Conservation (phyloP, 139 green algal genomes). For the Coccomyxa sp. region DNA sequence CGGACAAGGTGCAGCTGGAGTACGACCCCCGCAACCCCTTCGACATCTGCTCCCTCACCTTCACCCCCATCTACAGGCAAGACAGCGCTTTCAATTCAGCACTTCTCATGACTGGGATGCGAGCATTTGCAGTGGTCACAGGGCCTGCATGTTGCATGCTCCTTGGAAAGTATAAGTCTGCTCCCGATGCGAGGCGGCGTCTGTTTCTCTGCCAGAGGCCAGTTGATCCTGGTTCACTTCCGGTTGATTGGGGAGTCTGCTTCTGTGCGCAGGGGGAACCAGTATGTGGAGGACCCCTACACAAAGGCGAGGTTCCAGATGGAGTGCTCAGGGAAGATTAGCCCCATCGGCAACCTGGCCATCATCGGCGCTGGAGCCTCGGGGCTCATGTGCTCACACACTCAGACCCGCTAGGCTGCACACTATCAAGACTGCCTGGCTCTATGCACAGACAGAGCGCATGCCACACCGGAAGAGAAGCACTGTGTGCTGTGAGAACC, state of each 20-base stretch:
- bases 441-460: too few species aligned
- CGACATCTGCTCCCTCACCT: constrained; percentile 90
- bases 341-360: constrained; percentile 80
- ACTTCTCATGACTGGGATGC: neutral
- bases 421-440: too few species aligned
- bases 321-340: constrained; percentile 77
- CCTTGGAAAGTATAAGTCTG: too few species aligned
- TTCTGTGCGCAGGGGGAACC: constrained; percentile 21
- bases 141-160: too few species aligned
- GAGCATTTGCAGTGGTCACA: too few species aligned
- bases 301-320: constrained; percentile 84
- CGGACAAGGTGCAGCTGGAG: constrained; percentile 81
- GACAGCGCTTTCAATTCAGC: constrained; percentile 10
- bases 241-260: too few species aligned
- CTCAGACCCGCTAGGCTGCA: neutral
- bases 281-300: constrained; percentile 74
- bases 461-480: too few species aligned
- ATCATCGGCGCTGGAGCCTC: constrained; percentile 80
- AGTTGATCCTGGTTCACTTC: too few species aligned
- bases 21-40: constrained; percentile 99
- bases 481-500: too few species aligned
- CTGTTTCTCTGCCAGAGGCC: too few species aligned
- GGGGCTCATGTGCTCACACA: constrained; percentile 60
- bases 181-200: too few species aligned
- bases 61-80: constrained; percentile 91